These are phyloP conservation scores for Barnettozyma populi DNA, from an alignment of 805 yeast genomes.

Conservation along the genomic window DNA sequence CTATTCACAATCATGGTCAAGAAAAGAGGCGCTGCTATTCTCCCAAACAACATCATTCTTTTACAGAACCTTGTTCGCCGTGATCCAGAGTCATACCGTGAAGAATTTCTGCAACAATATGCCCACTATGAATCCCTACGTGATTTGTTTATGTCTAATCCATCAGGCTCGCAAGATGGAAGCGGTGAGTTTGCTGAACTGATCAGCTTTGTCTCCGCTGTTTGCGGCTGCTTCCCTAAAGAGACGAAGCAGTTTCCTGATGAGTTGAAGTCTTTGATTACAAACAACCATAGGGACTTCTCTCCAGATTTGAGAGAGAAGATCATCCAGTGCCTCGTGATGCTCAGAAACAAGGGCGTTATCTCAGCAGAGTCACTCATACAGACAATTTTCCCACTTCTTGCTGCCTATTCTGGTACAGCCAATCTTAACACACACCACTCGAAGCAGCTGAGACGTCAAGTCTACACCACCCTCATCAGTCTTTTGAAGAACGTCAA, in stretches of 20 bases:
- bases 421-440: constrained; percentile 45
- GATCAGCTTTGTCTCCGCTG: constrained; percentile 88
- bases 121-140: constrained; percentile 87
- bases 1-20: constrained; percentile 55
- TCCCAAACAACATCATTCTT: constrained; percentile 88
- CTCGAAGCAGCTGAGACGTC: constrained; percentile 77
- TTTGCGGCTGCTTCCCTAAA: constrained; percentile 82
- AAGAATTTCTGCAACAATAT: constrained; percentile 89
- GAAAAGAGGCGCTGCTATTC: constrained; percentile 83
- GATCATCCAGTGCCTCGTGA: constrained; percentile 80
- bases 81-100: constrained; percentile 91
- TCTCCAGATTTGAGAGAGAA: constrained; percentile 87
- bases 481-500: constrained; percentile 77
- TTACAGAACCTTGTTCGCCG: constrained; percentile 89
- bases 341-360: constrained; percentile 82
- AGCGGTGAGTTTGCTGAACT: constrained; percentile 60
- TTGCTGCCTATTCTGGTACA: constrained; percentile 58
- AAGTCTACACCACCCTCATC: constrained; percentile 74
- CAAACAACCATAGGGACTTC: constrained; percentile 73
- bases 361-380: constrained; percentile 76
- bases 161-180: constrained; percentile 41
- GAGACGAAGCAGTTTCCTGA: constrained; percentile 83
- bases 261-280: constrained; percentile 64
- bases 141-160: constrained; percentile 75
- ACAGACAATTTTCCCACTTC: constrained; percentile 82